phyloP scores from a whole-genome alignment of 768 basidiomycete species.

The Boletus edulis region DNA sequence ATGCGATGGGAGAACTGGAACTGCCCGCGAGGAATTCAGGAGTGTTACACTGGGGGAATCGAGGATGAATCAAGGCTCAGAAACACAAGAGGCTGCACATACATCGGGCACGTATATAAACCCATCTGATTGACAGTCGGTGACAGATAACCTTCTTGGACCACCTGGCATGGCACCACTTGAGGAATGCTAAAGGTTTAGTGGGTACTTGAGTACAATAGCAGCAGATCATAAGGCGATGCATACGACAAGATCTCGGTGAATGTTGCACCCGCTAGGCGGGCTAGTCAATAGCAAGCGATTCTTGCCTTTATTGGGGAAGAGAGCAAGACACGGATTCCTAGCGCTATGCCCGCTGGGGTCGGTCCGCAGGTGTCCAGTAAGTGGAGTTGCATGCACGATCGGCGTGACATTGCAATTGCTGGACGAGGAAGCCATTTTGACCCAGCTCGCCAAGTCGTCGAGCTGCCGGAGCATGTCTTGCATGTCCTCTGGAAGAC shows the following conservation, averaged over 20 bases:
- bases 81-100: constrained; percentile 1
- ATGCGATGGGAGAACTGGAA: constrained; percentile 30
- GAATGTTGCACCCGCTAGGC: background rate
- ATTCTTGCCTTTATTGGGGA: constrained; percentile 21
- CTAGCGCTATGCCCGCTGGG: background rate
- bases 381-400: background rate
- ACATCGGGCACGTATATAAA: constrained; percentile 32
- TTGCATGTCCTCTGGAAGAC: constrained; percentile 29
- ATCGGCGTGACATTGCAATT: background rate
- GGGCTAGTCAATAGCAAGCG: constrained; percentile 10
- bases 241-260: constrained; percentile 12
- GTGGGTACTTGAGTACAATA: background rate
- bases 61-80: background rate
- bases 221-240: background rate
- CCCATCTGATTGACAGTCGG: constrained; percentile 4
- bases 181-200: constrained; percentile 11
- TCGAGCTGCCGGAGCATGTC: constrained; percentile 27
- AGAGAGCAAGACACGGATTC: background rate
- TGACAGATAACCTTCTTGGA: background rate
- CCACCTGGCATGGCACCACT: background rate
- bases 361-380: background rate
- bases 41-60: constrained; percentile 15
- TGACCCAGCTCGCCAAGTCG: constrained; percentile 28
- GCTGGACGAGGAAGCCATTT: constrained; percentile 15
- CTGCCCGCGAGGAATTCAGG: constrained; percentile 33